phyloP scores from a whole-genome alignment of 2,329 filamentous ascomycete species.

The Ceratocystis cubensis region DNA sequence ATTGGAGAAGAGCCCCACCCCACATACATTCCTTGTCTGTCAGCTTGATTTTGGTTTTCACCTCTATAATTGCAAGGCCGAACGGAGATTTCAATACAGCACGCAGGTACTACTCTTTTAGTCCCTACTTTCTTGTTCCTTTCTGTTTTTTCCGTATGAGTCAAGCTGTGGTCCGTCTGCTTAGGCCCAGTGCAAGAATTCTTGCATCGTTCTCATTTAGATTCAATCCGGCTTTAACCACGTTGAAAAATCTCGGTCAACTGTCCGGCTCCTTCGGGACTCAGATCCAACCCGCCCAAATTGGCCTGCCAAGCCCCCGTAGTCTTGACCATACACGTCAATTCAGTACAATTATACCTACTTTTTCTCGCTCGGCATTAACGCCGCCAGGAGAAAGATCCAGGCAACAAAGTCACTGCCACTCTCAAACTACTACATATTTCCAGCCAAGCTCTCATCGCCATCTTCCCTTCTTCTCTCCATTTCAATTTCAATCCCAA shows the following conservation, averaged over 20 bases:
- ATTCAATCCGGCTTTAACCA: conserved; percentile 5
- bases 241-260: background rate
- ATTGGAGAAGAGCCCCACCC: background rate
- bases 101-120: background rate
- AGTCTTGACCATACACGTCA: background rate
- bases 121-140: background rate
- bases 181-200: conserved; percentile 15
- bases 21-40: background rate
- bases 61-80: too few relatives aligned
- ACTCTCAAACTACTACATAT: background rate
- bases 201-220: conserved; percentile 7
- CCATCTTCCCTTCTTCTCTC: background rate
- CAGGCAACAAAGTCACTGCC: background rate
- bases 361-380: background rate
- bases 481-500: background rate
- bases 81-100: too few relatives aligned
- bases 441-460: background rate
- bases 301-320: background rate
- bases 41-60: background rate
- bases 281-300: background rate
- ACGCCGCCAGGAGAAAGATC: background rate
- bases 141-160: conserved; percentile 8
- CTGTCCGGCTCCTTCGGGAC: conserved; percentile 4
- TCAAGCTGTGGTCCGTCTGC: conserved; percentile 2
- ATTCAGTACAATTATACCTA: background rate